Evolutionary conservation across 768 basidiomycete species (phyloP).

Genomic region (Tricholoma furcatifolium): DNA sequence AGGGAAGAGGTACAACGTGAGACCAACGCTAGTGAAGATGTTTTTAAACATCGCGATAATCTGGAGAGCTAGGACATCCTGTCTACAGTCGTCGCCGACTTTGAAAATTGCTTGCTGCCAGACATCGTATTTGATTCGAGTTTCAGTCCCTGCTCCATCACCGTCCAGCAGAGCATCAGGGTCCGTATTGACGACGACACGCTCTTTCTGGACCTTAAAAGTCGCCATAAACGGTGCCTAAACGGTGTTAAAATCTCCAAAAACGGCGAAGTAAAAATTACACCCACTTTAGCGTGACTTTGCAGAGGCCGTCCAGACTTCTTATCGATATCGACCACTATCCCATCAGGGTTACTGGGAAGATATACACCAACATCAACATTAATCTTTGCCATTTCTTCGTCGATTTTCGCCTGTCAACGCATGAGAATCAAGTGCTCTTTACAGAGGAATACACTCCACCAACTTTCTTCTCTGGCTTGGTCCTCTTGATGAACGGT

Average conservation of each 20-base stretch:
- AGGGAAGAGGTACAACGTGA: constrained; percentile 90
- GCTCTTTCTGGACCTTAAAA: constrained; percentile 94
- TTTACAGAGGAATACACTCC: background rate
- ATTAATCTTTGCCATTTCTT: constrained; percentile 95
- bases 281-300: constrained; percentile 90
- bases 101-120: constrained; percentile 99
- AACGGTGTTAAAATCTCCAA: background rate
- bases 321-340: constrained; percentile 96
- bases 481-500: constrained; percentile 92
- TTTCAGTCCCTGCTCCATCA: constrained; percentile 56
- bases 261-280: background rate
- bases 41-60: constrained; percentile 99
- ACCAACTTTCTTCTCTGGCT: constrained; percentile 91
- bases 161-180: constrained; percentile 73
- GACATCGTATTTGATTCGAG: constrained; percentile 71
- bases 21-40: constrained; percentile 84
- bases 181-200: constrained; percentile 61
- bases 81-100: constrained; percentile 98
- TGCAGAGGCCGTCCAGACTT: constrained; percentile 95
- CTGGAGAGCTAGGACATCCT: constrained; percentile 96
- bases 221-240: constrained; percentile 99
- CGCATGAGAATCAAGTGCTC: constrained; percentile 2
- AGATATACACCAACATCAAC: constrained; percentile 97
- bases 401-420: constrained; percentile 92
- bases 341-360: constrained; percentile 96